Evolutionary conservation across 306 rosid genomes (phyloP).

Genomic region (Rosa lucieae): DNA sequence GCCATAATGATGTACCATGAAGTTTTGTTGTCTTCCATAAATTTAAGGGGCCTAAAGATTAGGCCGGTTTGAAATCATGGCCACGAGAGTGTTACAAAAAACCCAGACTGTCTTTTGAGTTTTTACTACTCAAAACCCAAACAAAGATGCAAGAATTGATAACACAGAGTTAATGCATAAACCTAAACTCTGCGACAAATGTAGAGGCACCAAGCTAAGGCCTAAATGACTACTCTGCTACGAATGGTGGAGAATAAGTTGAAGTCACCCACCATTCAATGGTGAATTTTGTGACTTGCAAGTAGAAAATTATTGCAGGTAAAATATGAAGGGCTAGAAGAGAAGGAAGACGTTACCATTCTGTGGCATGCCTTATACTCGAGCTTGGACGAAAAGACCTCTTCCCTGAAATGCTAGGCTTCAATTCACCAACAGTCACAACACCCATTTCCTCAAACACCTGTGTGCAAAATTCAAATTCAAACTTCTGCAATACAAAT

Average conservation of each 20-base stretch:
- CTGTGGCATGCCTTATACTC: conserved; percentile 93
- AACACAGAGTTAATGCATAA: neutral
- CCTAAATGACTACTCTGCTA: neutral
- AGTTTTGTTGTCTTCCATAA: conserved; percentile 29
- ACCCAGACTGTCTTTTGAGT: neutral
- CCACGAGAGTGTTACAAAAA: neutral
- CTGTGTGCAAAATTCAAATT: conserved; percentile 2
- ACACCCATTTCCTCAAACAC: conserved; percentile 66
- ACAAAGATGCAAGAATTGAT: neutral
- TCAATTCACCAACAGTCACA: conserved; percentile 84
- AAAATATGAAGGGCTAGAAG: neutral
- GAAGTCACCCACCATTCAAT: neutral
- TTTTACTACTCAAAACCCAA: conserved; percentile 23
- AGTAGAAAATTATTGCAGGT: neutral
- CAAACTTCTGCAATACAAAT: conserved; percentile 25
- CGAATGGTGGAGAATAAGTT: neutral
- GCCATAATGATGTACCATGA: conserved; percentile 19
- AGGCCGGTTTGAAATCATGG: neutral
- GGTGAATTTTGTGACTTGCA: neutral
- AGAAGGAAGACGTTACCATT: conserved; percentile 58
- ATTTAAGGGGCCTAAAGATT: conserved; percentile 8
- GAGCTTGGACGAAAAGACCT: conserved; percentile 88
- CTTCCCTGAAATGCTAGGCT: conserved; percentile 94
- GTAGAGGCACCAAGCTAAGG: conserved; percentile 2
- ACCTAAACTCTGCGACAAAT: neutral